A percentile compares a stretch with the other conserved stretches of the same genome.
phyloP scores from a whole-genome alignment of 169 alveolate species.

The Plasmodium fragile region DNA sequence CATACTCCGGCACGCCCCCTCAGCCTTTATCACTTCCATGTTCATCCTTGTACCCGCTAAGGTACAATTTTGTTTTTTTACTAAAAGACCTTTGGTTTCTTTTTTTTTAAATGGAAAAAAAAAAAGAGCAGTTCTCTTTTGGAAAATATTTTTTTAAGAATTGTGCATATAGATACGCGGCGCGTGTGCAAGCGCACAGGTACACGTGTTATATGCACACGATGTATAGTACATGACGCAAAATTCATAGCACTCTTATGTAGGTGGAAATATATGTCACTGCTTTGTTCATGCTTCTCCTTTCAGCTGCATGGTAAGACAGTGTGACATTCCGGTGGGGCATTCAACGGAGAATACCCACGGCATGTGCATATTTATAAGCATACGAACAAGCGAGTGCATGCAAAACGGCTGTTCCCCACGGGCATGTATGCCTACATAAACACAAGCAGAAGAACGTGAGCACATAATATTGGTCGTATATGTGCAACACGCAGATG shows the following conservation, averaged over 20 bases:
- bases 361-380: conserved; percentile 9
- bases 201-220: neutral
- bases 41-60: neutral
- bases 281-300: conserved; percentile 4
- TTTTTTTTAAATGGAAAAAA: neutral
- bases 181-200: neutral
- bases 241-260: conserved; percentile 11
- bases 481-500: neutral
- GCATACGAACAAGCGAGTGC: neutral
- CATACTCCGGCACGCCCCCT: neutral
- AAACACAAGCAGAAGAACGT: neutral
- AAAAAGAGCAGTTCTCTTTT: neutral
- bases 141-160: conserved; percentile 16
- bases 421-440: neutral
- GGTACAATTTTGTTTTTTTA: neutral
- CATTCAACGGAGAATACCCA: neutral
- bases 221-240: neutral
- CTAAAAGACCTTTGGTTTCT: conserved; percentile 27
- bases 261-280: neutral
- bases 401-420: neutral
- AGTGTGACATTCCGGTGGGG: neutral
- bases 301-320: conserved; percentile 7
- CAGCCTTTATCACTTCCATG: neutral
- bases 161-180: neutral
- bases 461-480: neutral